Evolutionary conservation across 2,329 filamentous ascomycete species (phyloP), one percentile per base, ranked within the genome.

Genomic region (Xylariales sp.): DNA sequence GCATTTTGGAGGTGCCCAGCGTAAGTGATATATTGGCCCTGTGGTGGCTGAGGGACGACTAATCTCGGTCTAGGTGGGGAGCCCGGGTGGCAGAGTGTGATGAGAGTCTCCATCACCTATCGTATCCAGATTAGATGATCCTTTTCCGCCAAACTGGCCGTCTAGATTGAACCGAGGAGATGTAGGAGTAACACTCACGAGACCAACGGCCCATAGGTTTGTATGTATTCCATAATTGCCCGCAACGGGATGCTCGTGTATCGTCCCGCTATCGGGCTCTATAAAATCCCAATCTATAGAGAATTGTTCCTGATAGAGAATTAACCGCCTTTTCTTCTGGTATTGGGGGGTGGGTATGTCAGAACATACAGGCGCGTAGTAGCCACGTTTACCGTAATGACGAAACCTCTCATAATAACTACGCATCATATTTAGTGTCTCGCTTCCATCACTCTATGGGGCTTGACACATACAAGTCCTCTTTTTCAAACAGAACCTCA

Each of bases 211-310:
- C 62, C 64, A 73, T 28, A 73, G n/a, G 28, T 73, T 73, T 0
- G 72, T 71, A n/a, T 73, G 72, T 1, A 16, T 10, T 1, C 62
- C 63, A 34, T 46, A 73, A 23, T 73, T 73, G 0, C 70, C 72
- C 8, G 72, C 70, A 12, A 73, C 10, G 4, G 36, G 30, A 1
- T 73, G 39, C 5, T 14, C 14, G 18, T 16, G 3, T 50, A 5
- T 41, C 3, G 1, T 10, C 2, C 12, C 12, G 39, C 10, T 34
- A 28, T 63, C 54, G 4, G 3, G 53, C 1, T 45, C 18, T 16
- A 73, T 64, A 16, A 67, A 70, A 32, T 73, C 67, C 72, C 70
- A 73, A 28, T 71, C 69, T 2, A 23, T 8, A 49, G 54, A 57
- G 39, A 73, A 72, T 73, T 72, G 70, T 28, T 73, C 72, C 72